Conservation (phyloP, 2,329 filamentous ascomycete species). For the Aureobasidium sp. region DNA sequence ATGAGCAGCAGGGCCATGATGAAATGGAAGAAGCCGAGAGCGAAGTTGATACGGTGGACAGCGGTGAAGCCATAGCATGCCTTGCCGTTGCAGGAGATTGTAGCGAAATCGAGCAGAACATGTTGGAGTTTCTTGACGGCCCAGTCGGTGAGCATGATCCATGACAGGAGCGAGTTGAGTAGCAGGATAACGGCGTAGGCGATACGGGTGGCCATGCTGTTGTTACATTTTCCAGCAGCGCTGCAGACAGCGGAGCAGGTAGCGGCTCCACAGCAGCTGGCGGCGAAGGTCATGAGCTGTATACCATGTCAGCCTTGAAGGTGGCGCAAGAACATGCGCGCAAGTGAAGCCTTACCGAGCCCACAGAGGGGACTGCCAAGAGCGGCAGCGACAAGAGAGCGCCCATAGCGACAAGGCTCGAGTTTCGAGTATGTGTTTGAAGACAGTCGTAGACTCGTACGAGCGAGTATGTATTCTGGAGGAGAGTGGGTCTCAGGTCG, state of each 20-base stretch:
- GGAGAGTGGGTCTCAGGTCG: neutral
- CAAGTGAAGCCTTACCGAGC: constrained; percentile 59
- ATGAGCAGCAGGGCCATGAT: constrained; percentile 77
- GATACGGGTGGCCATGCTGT: constrained; percentile 95
- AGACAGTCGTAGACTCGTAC: neutral
- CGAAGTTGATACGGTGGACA: constrained; percentile 96
- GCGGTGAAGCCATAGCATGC: constrained; percentile 94
- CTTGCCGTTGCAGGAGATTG: constrained; percentile 83
- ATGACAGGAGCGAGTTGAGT: constrained; percentile 92
- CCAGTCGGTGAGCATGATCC: constrained; percentile 99
- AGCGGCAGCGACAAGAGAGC: constrained; percentile 84
- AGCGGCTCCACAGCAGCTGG: constrained; percentile 92
- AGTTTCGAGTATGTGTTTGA: neutral
- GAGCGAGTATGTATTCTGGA: neutral
- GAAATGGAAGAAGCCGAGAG: constrained; percentile 87
- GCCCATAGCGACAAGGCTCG: constrained; percentile 57
- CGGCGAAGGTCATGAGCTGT: constrained; percentile 61
- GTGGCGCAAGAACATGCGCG: constrained; percentile 15
- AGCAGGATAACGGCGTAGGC: constrained; percentile 78
- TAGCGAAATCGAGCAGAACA: constrained; percentile 89
- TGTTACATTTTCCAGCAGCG: constrained; percentile 93
- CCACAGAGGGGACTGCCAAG: constrained; percentile 76
- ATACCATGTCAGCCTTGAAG: constrained; percentile 38
- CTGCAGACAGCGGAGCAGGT: constrained; percentile 95
- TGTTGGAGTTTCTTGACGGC: constrained; percentile 92